phyloP scores from a whole-genome alignment of 108 stramenopile genomes.

The Cyclotella atomus region DNA sequence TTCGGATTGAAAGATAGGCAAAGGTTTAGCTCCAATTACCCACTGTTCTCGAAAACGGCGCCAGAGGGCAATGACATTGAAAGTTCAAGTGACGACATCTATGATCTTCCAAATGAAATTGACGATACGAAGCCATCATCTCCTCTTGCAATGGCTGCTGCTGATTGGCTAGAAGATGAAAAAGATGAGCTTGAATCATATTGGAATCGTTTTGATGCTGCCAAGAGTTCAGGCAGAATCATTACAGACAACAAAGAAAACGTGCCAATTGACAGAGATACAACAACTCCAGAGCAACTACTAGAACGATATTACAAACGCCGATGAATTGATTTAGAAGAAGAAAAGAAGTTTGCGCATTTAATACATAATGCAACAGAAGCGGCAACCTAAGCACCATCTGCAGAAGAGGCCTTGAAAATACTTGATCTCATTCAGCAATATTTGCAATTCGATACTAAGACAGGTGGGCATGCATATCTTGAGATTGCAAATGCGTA shows the following conservation, averaged over 20 bases:
- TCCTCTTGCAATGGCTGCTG: slow-evolving; percentile 29
- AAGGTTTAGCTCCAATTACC: neutral
- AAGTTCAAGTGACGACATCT: neutral
- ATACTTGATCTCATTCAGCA: slow-evolving; percentile 10
- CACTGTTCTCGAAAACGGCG: neutral
- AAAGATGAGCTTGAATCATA: slow-evolving; percentile 19
- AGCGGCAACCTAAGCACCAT: neutral
- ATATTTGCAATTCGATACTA: slow-evolving; percentile 17
- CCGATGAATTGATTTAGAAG: slow-evolving; percentile 12
- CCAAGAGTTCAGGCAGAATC: neutral
- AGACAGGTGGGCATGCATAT: slow-evolving; percentile 16
- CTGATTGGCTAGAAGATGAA: slow-evolving; percentile 35
- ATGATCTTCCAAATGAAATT: neutral
- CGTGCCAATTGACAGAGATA: neutral
- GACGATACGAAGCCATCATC: slow-evolving; percentile 6
- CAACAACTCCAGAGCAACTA: slow-evolving; percentile 16
- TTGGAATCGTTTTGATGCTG: slow-evolving; percentile 32
- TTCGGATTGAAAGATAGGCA: neutral
- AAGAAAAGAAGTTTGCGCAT: slow-evolving; percentile 4
- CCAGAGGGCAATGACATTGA: neutral
- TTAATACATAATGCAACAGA: neutral
- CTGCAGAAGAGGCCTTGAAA: slow-evolving; percentile 17
- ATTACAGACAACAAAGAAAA: neutral
- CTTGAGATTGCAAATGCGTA: slow-evolving; percentile 19
- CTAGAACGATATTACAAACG: slow-evolving; percentile 23